Evolutionary conservation across 495 filamentous ascomycete species (phyloP), one percentile per base, ranked within the genome.

Genomic region (Talaromyces proteolyticus): DNA sequence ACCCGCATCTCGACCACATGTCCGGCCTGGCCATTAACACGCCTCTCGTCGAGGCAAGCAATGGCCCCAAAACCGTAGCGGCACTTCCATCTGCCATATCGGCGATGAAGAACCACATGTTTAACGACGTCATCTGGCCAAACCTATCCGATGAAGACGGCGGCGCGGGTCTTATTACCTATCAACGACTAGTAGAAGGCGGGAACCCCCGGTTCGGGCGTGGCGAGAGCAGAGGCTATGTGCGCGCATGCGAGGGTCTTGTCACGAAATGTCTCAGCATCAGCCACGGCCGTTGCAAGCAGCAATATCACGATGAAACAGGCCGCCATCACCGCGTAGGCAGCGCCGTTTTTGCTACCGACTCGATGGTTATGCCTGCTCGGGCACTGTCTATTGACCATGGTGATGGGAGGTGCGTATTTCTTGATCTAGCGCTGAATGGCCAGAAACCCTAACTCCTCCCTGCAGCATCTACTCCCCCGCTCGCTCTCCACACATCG

Each of bases 91-190:
- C 80, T 16, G 92, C 91, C 26, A 89, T 98, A 39, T 73, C 84
- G 12, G 91, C 91, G 3, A 81, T 98, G 62, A 96, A 96, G 60
- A 80, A 75, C 8, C 91, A 98, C 65, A 86, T 98, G 49, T 98
- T 97, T 72, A 98, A 98, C 68, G 91, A 96, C 60, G 66, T 96
- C 40, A 94, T 98, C 45, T 98, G 94, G 94, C 93, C 93, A 0
- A 98, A 98, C 56, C 72, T 98, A 26, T 93, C 90, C 0, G 91
- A 97, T 65, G 94, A 98, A 69, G 91, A 95, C 63, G 89, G 89
- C 24, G 93, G 94, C 12, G 89, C 90, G 20, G 94, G 94, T 2
- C 72, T 98, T 5, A 80, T 97, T 23, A 95, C 89, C 7, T 97
- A 95, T 55, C 87, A 89, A 64, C 82, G 93, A 21, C 69, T 98